Evolutionary conservation across 805 yeast genomes (phyloP).

Genomic region (Ogataea pini): DNA sequence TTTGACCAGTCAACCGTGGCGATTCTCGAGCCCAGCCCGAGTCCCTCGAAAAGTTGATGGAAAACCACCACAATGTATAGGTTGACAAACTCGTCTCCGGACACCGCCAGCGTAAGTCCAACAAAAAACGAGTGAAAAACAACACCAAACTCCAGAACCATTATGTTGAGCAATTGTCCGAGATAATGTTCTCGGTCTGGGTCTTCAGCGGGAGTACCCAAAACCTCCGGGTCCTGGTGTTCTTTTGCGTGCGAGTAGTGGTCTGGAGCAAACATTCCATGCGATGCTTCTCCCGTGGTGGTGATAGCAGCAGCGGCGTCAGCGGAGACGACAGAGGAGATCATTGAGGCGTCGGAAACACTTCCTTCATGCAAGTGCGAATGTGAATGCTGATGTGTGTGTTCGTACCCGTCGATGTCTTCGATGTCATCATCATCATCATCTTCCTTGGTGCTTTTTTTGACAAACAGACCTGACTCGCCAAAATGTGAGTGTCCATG

Average conservation of each 20-base stretch:
- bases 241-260: constrained; percentile 43
- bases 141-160: constrained; percentile 75
- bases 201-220: constrained; percentile 41
- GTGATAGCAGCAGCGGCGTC: background rate
- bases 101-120: constrained; percentile 74
- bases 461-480: constrained; percentile 31
- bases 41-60: constrained; percentile 85
- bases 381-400: background rate
- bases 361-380: background rate
- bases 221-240: constrained; percentile 45
- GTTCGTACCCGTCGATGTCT: constrained; percentile 2
- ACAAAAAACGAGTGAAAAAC: constrained; percentile 81
- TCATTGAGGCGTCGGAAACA: background rate
- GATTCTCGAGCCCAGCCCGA: constrained; percentile 79
- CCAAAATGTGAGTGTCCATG: constrained; percentile 62
- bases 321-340: no score
- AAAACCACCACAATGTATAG: constrained; percentile 68
- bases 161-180: constrained; percentile 55
- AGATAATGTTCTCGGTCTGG: constrained; percentile 39
- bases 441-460: constrained; percentile 12
- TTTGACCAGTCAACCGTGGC: constrained; percentile 54
- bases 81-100: constrained; percentile 74
- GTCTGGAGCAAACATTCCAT: constrained; percentile 23
- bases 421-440: constrained; percentile 13
- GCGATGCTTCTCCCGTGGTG: background rate